phyloP scores from a whole-genome alignment of 2,329 filamentous ascomycete species.

The Herpotrichia juniperi region DNA sequence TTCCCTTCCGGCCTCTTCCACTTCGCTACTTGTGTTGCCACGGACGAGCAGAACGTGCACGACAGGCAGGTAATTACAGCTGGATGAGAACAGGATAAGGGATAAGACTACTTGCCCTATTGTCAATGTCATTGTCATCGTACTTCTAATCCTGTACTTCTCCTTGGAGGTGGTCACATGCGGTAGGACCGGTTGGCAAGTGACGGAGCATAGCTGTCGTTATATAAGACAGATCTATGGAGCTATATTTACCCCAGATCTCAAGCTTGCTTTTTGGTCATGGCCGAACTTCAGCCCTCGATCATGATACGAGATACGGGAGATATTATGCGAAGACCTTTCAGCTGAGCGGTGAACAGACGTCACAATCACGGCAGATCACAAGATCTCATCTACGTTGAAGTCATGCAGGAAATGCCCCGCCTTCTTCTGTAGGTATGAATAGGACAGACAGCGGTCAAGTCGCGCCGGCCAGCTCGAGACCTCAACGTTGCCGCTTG shows the following conservation, averaged over 20 bases:
- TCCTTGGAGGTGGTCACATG: no score
- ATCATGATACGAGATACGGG: conserved; percentile 21
- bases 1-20: no score
- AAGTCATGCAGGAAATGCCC: not conserved
- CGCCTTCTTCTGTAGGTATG: not conserved
- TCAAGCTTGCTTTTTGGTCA: conserved; percentile 4
- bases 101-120: no score
- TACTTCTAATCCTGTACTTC: no score
- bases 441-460: not conserved
- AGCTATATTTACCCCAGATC: not conserved
- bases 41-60: no score
- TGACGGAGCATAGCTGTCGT: not conserved
- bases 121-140: no score
- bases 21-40: no score
- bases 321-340: conserved; percentile 15
- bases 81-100: no score
- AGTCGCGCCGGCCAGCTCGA: not conserved
- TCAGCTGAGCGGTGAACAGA: conserved; percentile 8
- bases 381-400: not conserved
- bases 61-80: no score
- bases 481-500: not conserved
- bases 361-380: not conserved
- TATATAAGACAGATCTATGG: not conserved
- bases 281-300: conserved; percentile 9
- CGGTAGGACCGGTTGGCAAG: not conserved